A percentile compares a stretch with the other conserved stretches of the same genome.
These are phyloP conservation scores for Cymodocea nodosa DNA, from an alignment of 116 monocot species.

Conservation along the genomic window DNA sequence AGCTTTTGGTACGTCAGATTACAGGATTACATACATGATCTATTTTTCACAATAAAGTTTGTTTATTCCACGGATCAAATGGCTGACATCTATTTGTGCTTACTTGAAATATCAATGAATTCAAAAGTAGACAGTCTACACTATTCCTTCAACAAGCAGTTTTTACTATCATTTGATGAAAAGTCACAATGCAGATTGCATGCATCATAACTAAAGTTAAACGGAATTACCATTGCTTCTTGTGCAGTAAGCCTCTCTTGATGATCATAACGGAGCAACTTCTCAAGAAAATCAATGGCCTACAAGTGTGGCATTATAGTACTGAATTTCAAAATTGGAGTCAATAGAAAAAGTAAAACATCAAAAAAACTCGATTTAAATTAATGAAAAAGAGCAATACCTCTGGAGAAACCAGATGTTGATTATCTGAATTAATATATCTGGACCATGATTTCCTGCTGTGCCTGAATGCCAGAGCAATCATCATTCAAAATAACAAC, in stretches of 20 bases:
- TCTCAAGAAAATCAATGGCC: conserved; percentile 98
- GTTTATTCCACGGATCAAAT: no score
- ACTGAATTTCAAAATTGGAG: no score
- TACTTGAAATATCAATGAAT: no score
- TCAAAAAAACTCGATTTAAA: no score
- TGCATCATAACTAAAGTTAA: neutral
- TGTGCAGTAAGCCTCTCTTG: conserved; percentile 81
- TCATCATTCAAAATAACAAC: neutral
- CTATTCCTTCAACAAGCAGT: no score
- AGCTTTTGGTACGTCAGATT: no score
- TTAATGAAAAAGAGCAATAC: conserved; percentile 12
- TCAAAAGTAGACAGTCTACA: no score
- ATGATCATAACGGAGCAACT: conserved; percentile 92
- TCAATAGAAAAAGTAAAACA: neutral
- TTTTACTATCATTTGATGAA: neutral
- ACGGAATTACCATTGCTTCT: conserved; percentile 78
- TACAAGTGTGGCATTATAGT: conserved; percentile 15
- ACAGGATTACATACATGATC: no score
- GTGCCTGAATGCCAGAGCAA: conserved; percentile 35
- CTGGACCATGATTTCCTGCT: conserved; percentile 91
- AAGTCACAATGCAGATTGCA: neutral
- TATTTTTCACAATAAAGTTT: no score
- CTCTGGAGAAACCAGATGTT: conserved; percentile 94
- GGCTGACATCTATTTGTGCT: no score
- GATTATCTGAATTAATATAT: conserved; percentile 91